These are phyloP conservation scores for Camillea tinctor DNA, from an alignment of 2,329 filamentous ascomycete genomes.

Conservation along the genomic window DNA sequence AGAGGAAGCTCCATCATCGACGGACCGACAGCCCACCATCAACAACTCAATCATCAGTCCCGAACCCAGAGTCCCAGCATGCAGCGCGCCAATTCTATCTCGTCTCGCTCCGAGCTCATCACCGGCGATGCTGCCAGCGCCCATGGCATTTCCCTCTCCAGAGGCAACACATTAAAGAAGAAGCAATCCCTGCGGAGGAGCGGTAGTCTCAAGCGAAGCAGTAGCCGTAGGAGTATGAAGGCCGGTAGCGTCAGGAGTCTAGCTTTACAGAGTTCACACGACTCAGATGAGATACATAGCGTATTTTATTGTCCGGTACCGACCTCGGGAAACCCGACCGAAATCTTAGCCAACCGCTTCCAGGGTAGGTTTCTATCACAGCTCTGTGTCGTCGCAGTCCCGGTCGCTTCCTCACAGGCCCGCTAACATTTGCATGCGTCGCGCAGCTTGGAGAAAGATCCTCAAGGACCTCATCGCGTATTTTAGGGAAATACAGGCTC, in stretches of 20 bases:
- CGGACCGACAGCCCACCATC: constrained; percentile 35
- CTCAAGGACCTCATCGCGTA: constrained; percentile 93
- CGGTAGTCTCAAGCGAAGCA: constrained; percentile 73
- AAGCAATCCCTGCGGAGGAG: constrained; percentile 74
- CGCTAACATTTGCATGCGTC: constrained; percentile 5
- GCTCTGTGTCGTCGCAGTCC: neutral
- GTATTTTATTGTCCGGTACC: constrained; percentile 89
- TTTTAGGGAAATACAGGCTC: constrained; percentile 86
- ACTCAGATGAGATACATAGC: constrained; percentile 72
- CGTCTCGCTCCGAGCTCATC: constrained; percentile 49
- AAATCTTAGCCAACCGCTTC: constrained; percentile 82
- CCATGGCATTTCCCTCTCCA: constrained; percentile 39
- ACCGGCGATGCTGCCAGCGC: constrained; percentile 38
- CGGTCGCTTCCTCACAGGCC: neutral
- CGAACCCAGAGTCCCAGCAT: constrained; percentile 36
- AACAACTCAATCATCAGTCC: constrained; percentile 19
- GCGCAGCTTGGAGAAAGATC: constrained; percentile 84
- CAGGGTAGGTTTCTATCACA: constrained; percentile 60
- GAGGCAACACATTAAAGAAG: constrained; percentile 81
- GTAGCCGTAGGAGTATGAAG: constrained; percentile 77
- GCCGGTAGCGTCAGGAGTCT: constrained; percentile 86
- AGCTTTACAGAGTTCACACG: constrained; percentile 65
- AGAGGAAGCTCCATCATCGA: constrained; percentile 65
- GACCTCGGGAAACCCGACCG: constrained; percentile 82
- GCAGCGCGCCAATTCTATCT: constrained; percentile 62